Percentiles rank a stretch among this genome's conserved stretches.
Conservation (phyloP, 352 stramenopile genomes). For the Globisporangium spiculum region DNA sequence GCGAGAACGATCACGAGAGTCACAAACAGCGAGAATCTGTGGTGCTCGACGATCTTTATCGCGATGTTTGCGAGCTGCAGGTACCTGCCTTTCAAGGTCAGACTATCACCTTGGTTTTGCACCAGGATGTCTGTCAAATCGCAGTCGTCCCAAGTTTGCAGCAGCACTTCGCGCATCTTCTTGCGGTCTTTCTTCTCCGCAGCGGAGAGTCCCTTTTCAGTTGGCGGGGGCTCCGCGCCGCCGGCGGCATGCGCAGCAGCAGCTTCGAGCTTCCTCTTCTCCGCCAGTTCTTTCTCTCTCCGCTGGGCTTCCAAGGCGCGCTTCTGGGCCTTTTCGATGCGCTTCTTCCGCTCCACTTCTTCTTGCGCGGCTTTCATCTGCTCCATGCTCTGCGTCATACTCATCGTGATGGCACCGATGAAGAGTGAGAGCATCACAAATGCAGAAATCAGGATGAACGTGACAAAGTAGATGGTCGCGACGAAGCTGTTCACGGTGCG, state of each 20-base stretch:
- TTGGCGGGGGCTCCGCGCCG: slow-evolving; percentile 5
- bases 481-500: slow-evolving; percentile 54
- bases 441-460: slow-evolving; percentile 85
- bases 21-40: slow-evolving; percentile 65
- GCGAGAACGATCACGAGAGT: slow-evolving; percentile 74
- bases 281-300: slow-evolving; percentile 36
- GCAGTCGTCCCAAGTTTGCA: slow-evolving; percentile 77
- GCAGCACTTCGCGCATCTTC: slow-evolving; percentile 71
- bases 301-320: slow-evolving; percentile 48
- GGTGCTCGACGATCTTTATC: slow-evolving; percentile 56
- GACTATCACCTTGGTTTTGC: slow-evolving; percentile 43
- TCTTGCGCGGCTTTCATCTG: slow-evolving; percentile 78
- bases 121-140: slow-evolving; percentile 63
- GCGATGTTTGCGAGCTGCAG: slow-evolving; percentile 35
- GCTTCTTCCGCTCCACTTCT: slow-evolving; percentile 56
- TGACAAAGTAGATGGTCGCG: slow-evolving; percentile 77
- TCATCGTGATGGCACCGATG: slow-evolving; percentile 90
- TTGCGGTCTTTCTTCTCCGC: slow-evolving; percentile 57
- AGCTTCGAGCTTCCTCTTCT: slow-evolving; percentile 32
- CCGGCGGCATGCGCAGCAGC: neutral
- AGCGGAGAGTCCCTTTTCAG: slow-evolving; percentile 46
- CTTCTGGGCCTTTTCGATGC: slow-evolving; percentile 55
- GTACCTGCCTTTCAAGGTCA: slow-evolving; percentile 51
- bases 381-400: slow-evolving; percentile 89
- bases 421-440: slow-evolving; percentile 91